A percentile compares a stretch with the other conserved stretches of the same genome.
phyloP scores from a whole-genome alignment of 805 yeast species.

The Yarrowia yakushimensis region DNA sequence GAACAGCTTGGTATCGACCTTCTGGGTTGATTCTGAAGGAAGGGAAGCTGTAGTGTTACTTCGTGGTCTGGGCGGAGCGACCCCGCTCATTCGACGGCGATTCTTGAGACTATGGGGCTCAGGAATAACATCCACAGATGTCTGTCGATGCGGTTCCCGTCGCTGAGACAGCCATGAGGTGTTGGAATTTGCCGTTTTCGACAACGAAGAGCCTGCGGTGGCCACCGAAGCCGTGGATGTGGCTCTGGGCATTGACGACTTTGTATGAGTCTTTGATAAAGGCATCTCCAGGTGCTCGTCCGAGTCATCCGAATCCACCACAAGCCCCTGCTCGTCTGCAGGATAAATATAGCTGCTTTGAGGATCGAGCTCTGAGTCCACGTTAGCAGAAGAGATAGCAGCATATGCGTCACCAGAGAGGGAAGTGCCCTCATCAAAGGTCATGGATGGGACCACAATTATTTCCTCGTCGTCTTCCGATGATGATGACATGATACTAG shows the following conservation, averaged over 20 bases:
- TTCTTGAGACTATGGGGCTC: conserved; percentile 8
- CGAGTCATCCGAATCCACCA: conserved; percentile 31
- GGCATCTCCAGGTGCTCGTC: conserved; percentile 27
- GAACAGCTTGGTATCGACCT: background rate
- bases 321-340: conserved; percentile 28
- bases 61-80: background rate
- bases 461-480: conserved; percentile 29
- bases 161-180: conserved; percentile 7
- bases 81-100: background rate
- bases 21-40: conserved; percentile 1
- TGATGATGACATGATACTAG: conserved; percentile 29
- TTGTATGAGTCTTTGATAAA: conserved; percentile 26
- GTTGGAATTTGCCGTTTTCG: conserved; percentile 14
- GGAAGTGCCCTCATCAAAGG: conserved; percentile 6
- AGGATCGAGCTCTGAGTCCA: conserved; percentile 23
- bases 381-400: conserved; percentile 17
- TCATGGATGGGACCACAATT: background rate
- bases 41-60: conserved; percentile 25
- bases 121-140: conserved; percentile 8
- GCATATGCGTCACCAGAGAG: background rate
- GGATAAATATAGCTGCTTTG: conserved; percentile 1
- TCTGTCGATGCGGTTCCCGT: background rate
- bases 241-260: conserved; percentile 1
- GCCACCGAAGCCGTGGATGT: conserved; percentile 10
- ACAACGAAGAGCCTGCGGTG: conserved; percentile 5